Percentiles rank a stretch among this genome's conserved stretches.
phyloP scores from a whole-genome alignment of 345 rosid species.

The Eucalyptus curtisii region DNA sequence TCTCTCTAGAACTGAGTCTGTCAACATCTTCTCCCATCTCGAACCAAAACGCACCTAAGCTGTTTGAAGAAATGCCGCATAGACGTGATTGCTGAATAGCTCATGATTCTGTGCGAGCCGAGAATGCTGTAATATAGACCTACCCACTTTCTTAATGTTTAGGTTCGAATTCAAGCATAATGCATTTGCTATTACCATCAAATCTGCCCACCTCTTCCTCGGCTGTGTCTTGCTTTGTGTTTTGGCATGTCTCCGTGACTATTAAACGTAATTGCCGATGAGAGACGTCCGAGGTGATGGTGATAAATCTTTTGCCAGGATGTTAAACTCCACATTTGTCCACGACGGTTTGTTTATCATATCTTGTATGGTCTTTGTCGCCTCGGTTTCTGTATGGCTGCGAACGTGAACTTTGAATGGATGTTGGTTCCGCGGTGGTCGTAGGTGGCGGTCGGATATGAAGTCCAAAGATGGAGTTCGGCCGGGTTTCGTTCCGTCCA shows the following conservation, averaged over 20 bases:
- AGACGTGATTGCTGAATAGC: neutral
- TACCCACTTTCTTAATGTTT: neutral
- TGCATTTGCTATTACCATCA: neutral
- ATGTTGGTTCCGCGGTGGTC: too few relatives aligned
- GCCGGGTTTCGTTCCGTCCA: too few relatives aligned
- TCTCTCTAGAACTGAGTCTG: neutral
- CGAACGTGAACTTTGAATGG: too few relatives aligned
- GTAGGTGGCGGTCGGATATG: too few relatives aligned
- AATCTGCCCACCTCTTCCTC: neutral
- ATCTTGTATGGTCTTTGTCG: too few relatives aligned
- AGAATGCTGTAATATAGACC: neutral
- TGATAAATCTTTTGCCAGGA: neutral
- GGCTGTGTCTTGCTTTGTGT: neutral
- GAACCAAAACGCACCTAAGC: neutral
- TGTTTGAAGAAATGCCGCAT: neutral
- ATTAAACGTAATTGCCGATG: neutral
- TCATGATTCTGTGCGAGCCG: neutral
- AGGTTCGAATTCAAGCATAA: too few relatives aligned
- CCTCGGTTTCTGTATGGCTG: too few relatives aligned
- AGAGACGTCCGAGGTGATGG: neutral
- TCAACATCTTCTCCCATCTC: neutral
- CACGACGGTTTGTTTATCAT: too few relatives aligned
- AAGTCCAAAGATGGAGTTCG: too few relatives aligned
- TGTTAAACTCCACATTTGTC: too few relatives aligned
- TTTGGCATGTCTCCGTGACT: neutral